These are phyloP conservation scores for Lycium barbarum DNA, from an alignment of 257 asterid genomes.

Conservation along the genomic window DNA sequence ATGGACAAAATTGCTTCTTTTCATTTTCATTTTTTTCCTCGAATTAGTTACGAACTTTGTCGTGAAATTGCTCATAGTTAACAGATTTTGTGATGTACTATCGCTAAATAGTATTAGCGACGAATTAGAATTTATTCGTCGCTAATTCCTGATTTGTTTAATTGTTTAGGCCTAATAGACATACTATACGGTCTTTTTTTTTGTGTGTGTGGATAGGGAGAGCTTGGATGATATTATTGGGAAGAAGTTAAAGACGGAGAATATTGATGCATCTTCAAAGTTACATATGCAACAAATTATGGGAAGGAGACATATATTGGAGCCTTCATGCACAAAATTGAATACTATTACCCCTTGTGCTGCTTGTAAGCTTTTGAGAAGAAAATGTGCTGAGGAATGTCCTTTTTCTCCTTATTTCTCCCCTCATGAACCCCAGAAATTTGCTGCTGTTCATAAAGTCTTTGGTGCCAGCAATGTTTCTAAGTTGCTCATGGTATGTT, in stretches of 20 bases:
- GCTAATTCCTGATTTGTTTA: background rate
- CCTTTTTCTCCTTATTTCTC: slow-evolving; percentile 92
- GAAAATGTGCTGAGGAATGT: slow-evolving; percentile 94
- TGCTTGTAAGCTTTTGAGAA: slow-evolving; percentile 84
- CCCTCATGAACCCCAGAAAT: slow-evolving; percentile 88
- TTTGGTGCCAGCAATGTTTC: slow-evolving; percentile 97
- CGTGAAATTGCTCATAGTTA: background rate
- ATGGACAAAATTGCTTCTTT: background rate
- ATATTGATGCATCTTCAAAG: slow-evolving; percentile 45
- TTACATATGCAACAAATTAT: slow-evolving; percentile 30
- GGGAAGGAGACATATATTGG: slow-evolving; percentile 73
- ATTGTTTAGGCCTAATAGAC: background rate
- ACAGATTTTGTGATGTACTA: background rate
- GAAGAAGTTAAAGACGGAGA: slow-evolving; percentile 69
- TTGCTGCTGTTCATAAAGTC: slow-evolving; percentile 92
- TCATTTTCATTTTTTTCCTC: background rate
- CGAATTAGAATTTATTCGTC: background rate
- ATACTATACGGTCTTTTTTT: background rate
- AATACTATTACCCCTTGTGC: slow-evolving; percentile 92
- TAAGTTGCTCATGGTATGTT: slow-evolving; percentile 84
- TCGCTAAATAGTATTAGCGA: background rate
- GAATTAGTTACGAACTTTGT: background rate
- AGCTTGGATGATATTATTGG: slow-evolving; percentile 68
- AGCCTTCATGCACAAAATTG: slow-evolving; percentile 46
- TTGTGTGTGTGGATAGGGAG: slow-evolving; percentile 47